Conservation (phyloP, 805 yeast genomes). For the Dipodascopsis uninucleata region DNA sequence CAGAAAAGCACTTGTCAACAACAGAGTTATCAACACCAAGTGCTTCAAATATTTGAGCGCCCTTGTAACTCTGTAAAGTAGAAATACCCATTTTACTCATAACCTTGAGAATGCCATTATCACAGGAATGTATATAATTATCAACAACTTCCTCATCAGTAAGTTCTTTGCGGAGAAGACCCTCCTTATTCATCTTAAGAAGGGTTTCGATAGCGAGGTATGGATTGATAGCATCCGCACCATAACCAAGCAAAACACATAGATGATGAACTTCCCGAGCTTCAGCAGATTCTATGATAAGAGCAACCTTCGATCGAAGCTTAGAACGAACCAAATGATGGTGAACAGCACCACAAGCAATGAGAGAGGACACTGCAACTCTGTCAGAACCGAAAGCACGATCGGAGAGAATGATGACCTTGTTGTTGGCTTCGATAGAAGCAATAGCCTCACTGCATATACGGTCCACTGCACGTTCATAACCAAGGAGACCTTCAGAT, state of each 20-base stretch:
- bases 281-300: slow-evolving; percentile 89
- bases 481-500: slow-evolving; percentile 80
- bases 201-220: slow-evolving; percentile 89
- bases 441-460: slow-evolving; percentile 82
- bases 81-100: slow-evolving; percentile 99
- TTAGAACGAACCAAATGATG: slow-evolving; percentile 93
- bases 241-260: slow-evolving; percentile 91
- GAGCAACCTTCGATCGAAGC: slow-evolving; percentile 92
- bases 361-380: slow-evolving; percentile 77
- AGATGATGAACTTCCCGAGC: slow-evolving; percentile 97
- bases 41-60: slow-evolving; percentile 98
- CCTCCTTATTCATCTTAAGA: slow-evolving; percentile 77
- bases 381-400: slow-evolving; percentile 55
- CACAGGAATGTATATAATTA: slow-evolving; percentile 80
- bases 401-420: slow-evolving; percentile 76
- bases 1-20: slow-evolving; percentile 91
- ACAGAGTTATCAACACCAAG: slow-evolving; percentile 94
- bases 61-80: slow-evolving; percentile 95
- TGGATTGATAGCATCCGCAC: slow-evolving; percentile 95
- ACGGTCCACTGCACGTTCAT: slow-evolving; percentile 76
- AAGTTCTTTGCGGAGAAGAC: slow-evolving; percentile 49
- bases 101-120: slow-evolving; percentile 89
- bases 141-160: slow-evolving; percentile 58
- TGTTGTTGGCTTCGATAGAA: slow-evolving; percentile 72
- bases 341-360: slow-evolving; percentile 96